A percentile compares a stretch with the other conserved stretches of the same genome.
These are phyloP conservation scores for Spathaspora sp. DNA, from an alignment of 1,139 yeast genomes.

Conservation along the genomic window DNA sequence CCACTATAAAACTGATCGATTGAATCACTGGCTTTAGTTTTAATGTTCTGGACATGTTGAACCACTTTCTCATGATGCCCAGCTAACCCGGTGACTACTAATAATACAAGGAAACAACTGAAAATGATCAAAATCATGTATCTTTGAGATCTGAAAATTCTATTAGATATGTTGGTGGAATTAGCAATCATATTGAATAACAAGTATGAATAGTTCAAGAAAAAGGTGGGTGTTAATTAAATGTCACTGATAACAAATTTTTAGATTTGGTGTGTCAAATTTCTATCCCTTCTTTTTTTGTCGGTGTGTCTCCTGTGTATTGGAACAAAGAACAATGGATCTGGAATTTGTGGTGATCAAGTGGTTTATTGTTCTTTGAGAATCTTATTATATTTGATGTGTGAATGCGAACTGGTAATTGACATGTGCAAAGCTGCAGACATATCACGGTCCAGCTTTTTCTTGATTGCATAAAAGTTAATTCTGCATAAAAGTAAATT, in stretches of 20 bases:
- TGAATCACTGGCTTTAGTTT: slow-evolving; percentile 17
- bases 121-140: slow-evolving; percentile 22
- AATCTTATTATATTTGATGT: too few relatives aligned
- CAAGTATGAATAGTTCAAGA: background rate
- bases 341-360: too few relatives aligned
- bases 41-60: slow-evolving; percentile 15
- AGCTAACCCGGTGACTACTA: slow-evolving; percentile 22
- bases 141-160: slow-evolving; percentile 32
- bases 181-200: slow-evolving; percentile 24
- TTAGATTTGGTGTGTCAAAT: background rate
- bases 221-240: background rate
- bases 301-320: background rate
- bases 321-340: background rate
- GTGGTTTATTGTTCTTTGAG: too few relatives aligned
- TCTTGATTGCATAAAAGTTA: too few relatives aligned
- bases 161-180: slow-evolving; percentile 29
- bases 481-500: too few relatives aligned
- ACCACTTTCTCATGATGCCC: slow-evolving; percentile 20
- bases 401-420: too few relatives aligned
- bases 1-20: slow-evolving; percentile 5
- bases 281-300: background rate
- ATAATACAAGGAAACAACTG: slow-evolving; percentile 21
- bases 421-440: too few relatives aligned
- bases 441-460: too few relatives aligned
- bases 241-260: background rate